Conservation (phyloP, 2,329 filamentous ascomycete genomes). For the Pseudogymnoascus sp. region DNA sequence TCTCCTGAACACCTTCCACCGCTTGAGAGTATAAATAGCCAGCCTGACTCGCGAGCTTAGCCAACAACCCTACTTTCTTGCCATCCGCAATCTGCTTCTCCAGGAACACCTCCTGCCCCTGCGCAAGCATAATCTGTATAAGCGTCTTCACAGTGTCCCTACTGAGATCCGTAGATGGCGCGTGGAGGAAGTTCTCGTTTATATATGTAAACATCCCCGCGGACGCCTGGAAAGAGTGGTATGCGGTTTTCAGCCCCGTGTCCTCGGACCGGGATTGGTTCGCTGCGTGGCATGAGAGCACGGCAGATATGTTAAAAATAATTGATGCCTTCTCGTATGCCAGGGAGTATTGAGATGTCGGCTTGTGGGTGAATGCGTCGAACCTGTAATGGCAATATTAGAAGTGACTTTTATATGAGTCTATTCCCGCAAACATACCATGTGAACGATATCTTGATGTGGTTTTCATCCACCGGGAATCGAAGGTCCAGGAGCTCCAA, state of each 20-base stretch:
- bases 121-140: constrained; percentile 87
- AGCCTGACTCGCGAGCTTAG: constrained; percentile 88
- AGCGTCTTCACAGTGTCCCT: constrained; percentile 92
- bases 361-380: constrained; percentile 97
- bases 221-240: constrained; percentile 95
- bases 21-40: constrained; percentile 83
- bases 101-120: constrained; percentile 93
- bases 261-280: constrained; percentile 90
- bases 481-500: constrained; percentile 88
- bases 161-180: constrained; percentile 91
- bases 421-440: constrained; percentile 55
- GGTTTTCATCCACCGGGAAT: constrained; percentile 96
- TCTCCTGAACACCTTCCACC: constrained; percentile 84
- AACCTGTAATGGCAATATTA: constrained; percentile 54
- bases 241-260: constrained; percentile 86
- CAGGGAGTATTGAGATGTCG: constrained; percentile 92
- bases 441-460: constrained; percentile 98
- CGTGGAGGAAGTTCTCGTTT: constrained; percentile 98
- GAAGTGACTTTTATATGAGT: constrained; percentile 20
- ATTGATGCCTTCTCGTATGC: constrained; percentile 98
- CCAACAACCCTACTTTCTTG: constrained; percentile 86
- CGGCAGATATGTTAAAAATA: constrained; percentile 98
- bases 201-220: constrained; percentile 99
- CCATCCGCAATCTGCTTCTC: constrained; percentile 91
- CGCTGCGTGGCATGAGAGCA: constrained; percentile 91